Conservation (phyloP, 2,329 filamentous ascomycete species). For the Fusarium anguioides region DNA sequence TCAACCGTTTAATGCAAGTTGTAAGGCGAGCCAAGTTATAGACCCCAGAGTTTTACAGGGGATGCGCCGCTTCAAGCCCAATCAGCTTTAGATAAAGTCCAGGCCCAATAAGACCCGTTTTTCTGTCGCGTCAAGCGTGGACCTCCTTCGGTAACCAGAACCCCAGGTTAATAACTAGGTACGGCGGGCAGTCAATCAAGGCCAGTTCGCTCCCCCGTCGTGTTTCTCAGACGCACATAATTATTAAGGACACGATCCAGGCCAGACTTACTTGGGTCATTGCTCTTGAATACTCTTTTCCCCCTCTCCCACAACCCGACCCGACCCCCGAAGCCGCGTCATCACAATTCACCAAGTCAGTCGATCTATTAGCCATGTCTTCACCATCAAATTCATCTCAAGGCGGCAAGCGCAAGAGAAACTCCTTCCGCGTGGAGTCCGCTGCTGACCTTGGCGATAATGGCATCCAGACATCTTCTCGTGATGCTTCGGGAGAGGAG, state of each 20-base stretch:
- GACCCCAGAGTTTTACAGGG: constrained; percentile 38
- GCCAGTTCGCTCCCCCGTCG: constrained; percentile 16
- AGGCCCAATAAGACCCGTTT: constrained; percentile 29
- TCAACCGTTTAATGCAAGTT: constrained; percentile 4
- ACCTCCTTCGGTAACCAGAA: constrained; percentile 37
- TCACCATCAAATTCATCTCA: constrained; percentile 62
- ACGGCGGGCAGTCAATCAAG: background rate
- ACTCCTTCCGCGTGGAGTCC: constrained; percentile 62
- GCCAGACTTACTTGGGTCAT: background rate
- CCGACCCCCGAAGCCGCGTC: constrained; percentile 34
- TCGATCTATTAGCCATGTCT: constrained; percentile 29
- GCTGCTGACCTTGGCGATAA: constrained; percentile 61
- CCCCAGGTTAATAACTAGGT: constrained; percentile 24
- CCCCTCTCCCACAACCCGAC: constrained; percentile 32
- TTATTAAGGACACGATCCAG: constrained; percentile 7
- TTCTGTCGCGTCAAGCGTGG: constrained; percentile 40
- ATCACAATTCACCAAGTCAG: constrained; percentile 4
- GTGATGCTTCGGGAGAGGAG: constrained; percentile 86
- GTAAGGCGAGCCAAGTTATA: constrained; percentile 34
- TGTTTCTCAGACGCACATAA: constrained; percentile 8
- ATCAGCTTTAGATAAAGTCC: constrained; percentile 16
- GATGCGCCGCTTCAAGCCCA: constrained; percentile 18
- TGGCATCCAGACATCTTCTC: constrained; percentile 74
- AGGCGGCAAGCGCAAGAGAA: constrained; percentile 84
- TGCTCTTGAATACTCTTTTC: constrained; percentile 6